Base-by-base conservation (phyloP, 139 green algal genomes). In the Picochlorum sp. region DNA sequence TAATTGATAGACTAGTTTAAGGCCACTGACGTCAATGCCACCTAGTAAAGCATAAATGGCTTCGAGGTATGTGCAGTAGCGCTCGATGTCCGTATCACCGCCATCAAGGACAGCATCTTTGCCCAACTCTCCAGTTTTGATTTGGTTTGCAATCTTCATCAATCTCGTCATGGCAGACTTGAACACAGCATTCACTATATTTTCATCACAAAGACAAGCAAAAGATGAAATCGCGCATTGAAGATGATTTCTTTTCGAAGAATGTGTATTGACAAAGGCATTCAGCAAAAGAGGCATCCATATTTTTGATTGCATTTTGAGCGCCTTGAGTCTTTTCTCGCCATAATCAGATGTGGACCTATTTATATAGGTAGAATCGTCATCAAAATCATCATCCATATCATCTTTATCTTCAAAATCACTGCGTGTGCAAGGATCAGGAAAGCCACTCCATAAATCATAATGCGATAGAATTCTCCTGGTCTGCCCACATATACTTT, bases 281-380 rank as follows among this genome's bases (percentile, higher is more conserved):
- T 89, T 91, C 70, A 91, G 89, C 63, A 97, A 77, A 47, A 95
- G 66, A 3, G 76, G 76, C 60, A 98, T 60, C 83, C 92, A 97
- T 63, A 92, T 88, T 30, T 76, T 76, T 13, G 80, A 66, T 18
- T 84, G 81, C 0, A 32, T 60, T 7, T 73, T 54, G 51, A 98
- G 49, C 18, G 76, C 83, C 4, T 47, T 18, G 16, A 62, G 38
- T 13, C 70, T 70, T 10, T 68, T 54, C 45, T 72, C 67, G 0
- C 50, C 9, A 3, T 68, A 16, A 20, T 59, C 51, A 55, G 49
- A 55, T 55, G 18, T 55, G 49, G 18, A 21, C 2, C n/a, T 20
- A 18, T 24, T 55, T 55, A 55, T n/a, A 1, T 55, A 24, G 10
- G 49, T 55, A 10, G n/a, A 55, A 55, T 55, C 18, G 49, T 21